Evolutionary conservation across 345 rosid species (phyloP), one percentile per base, ranked within the genome.

Genomic region (Punica granatum): DNA sequence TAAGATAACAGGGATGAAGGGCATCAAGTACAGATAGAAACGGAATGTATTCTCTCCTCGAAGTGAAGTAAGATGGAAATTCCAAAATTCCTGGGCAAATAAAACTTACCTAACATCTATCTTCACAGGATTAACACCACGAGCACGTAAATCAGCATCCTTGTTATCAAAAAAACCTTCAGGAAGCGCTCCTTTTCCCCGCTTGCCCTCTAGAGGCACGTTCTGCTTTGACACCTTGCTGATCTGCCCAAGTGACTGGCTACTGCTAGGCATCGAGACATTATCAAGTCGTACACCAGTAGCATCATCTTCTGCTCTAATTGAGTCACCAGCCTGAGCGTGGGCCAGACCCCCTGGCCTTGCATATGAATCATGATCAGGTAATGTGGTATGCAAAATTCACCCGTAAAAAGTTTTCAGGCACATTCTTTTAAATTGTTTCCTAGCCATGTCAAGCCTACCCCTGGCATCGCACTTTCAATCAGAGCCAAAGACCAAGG

Each of bases 131-230:
- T 94, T 91, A 69, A 94, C 85, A 37, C 99, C 99, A 75, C 91
- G 99, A 72, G 99, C 97, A 75, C 79, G 99, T 37, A 89, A 64
- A 81, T 94, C 99, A 77, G 96, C 97, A 74, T 94, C 99, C 80
- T 94, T 89, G 60, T 88, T 84, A 73, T 94, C 98, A 68, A 91
- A 94, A 72, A 94, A 94, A 25, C 99, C 98, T 60, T 88, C 87
- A 6, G 99, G 99, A 49, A 91, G 90, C 66, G 89, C 77, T 76
- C 96, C 95, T 71, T 82, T 82, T n/a, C 60, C 72, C 66, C 67
- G 83, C 69, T 83, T 86, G 25, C 72, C 51, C 70, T 82, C 89
- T 69, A 76, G 71, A 70, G 64, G 77, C 0, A 66, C 39, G 70
- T 31, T 60, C 62, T 78, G 77, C 46, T 34, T 14, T 59, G 76